Evolutionary conservation across 2,329 filamentous ascomycete species (phyloP).

Genomic region (Beauveria brongniartii): DNA sequence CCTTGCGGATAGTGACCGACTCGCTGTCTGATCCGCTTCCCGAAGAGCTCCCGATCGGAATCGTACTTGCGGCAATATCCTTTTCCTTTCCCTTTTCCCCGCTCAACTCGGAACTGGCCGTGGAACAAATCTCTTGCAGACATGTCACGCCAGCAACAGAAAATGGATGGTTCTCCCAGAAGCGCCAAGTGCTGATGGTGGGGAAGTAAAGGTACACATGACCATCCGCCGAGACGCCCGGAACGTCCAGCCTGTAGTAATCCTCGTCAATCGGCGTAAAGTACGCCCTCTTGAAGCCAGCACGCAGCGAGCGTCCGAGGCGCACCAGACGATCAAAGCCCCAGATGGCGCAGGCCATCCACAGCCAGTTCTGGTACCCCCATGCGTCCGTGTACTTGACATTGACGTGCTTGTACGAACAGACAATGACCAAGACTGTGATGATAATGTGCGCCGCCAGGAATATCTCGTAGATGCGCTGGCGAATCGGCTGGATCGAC

Average conservation of each 20-base stretch:
- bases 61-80: not conserved
- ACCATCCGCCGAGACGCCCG: slow-evolving; percentile 17
- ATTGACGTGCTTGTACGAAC: slow-evolving; percentile 34
- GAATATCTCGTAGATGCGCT: slow-evolving; percentile 35
- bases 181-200: slow-evolving; percentile 20
- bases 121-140: slow-evolving; percentile 9
- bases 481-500: slow-evolving; percentile 29
- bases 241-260: slow-evolving; percentile 23
- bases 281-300: slow-evolving; percentile 21
- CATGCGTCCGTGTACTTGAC: slow-evolving; percentile 27
- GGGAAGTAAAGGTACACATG: slow-evolving; percentile 26
- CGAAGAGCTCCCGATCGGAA: not conserved
- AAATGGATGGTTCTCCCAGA: slow-evolving; percentile 27
- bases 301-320: slow-evolving; percentile 8
- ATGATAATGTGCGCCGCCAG: slow-evolving; percentile 34
- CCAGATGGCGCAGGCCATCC: slow-evolving; percentile 22
- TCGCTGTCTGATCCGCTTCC: not conserved
- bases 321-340: slow-evolving; percentile 21
- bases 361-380: slow-evolving; percentile 33
- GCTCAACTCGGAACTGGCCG: not conserved
- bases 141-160: slow-evolving; percentile 19
- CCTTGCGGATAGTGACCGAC: not conserved
- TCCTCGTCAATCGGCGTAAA: slow-evolving; percentile 21
- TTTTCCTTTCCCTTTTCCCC: slow-evolving; percentile 15
- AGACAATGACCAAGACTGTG: slow-evolving; percentile 32